A percentile compares a stretch with the other conserved stretches of the same genome.
Conservation (phyloP, 306 rosid genomes). For the Glycine soja region DNA sequence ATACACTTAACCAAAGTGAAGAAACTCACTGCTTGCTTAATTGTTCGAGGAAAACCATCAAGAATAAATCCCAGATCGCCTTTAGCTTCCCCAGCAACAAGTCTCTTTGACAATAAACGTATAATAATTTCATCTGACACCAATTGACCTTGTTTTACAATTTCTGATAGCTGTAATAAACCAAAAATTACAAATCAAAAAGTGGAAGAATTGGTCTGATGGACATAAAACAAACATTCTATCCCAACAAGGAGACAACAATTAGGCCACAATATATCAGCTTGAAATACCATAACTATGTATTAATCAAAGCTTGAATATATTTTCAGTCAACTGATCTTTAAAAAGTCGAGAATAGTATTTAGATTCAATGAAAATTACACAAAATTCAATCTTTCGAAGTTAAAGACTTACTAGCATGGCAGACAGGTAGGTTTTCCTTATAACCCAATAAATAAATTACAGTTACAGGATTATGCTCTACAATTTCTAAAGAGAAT, state of each 20-base stretch:
- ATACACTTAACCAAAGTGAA: slow-evolving; percentile 43
- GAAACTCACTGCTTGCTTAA: slow-evolving; percentile 87
- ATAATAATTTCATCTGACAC: slow-evolving; percentile 92
- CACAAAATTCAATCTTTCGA: slow-evolving; percentile 16
- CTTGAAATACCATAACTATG: slow-evolving; percentile 20
- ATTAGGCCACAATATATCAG: slow-evolving; percentile 15
- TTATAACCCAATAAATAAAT: not conserved
- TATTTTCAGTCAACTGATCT: slow-evolving; percentile 21
- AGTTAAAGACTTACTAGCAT: not conserved
- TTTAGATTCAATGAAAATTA: not conserved
- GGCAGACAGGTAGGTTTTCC: not conserved
- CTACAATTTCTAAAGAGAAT: slow-evolving; percentile 29
- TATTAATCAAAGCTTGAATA: slow-evolving; percentile 18
- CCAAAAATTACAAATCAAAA: slow-evolving; percentile 39
- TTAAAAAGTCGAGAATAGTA: slow-evolving; percentile 15
- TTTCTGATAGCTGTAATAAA: slow-evolving; percentile 75
- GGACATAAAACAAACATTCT: slow-evolving; percentile 6
- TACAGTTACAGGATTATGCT: slow-evolving; percentile 27
- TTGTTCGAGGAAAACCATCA: slow-evolving; percentile 97
- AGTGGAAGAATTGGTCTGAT: not conserved
- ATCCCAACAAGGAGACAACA: slow-evolving; percentile 35
- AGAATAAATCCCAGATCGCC: slow-evolving; percentile 92
- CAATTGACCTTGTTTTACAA: slow-evolving; percentile 90
- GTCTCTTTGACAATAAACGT: slow-evolving; percentile 83
- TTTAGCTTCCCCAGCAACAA: slow-evolving; percentile 73